Percentiles rank a stretch among this genome's conserved stretches.
Conservation (phyloP, 306 rosid species). For the Senna siamea region DNA sequence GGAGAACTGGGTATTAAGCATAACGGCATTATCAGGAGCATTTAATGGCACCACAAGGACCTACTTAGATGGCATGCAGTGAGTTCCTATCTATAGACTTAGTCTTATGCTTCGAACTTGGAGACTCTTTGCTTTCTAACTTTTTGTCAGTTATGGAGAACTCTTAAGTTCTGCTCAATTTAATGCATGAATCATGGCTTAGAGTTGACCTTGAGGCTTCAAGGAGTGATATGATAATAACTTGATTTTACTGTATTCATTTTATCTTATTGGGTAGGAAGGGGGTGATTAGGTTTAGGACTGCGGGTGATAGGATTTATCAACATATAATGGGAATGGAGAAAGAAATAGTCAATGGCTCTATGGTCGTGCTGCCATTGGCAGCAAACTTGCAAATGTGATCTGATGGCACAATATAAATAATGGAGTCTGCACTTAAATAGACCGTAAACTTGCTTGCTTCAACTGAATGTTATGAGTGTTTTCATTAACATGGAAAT, state of each 20-base stretch:
- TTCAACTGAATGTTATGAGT: constrained; percentile 11
- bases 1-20: constrained; percentile 85
- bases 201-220: too few relatives aligned
- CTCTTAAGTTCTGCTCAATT: too few relatives aligned
- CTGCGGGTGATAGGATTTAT: too few relatives aligned
- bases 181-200: too few relatives aligned
- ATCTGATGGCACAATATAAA: too few relatives aligned
- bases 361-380: background rate
- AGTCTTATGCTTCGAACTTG: background rate
- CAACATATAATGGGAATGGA: too few relatives aligned
- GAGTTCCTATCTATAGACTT: constrained; percentile 49
- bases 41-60: constrained; percentile 98
- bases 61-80: constrained; percentile 96
- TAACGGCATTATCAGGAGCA: constrained; percentile 90
- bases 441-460: constrained; percentile 14
- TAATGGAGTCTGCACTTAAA: background rate
- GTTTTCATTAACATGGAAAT: background rate
- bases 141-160: background rate
- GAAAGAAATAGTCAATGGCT: background rate
- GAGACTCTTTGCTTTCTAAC: background rate
- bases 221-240: too few relatives aligned
- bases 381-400: background rate
- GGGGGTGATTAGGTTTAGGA: too few relatives aligned
- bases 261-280: too few relatives aligned
- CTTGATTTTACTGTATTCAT: too few relatives aligned